These are phyloP conservation scores for Spongiforma sp. DNA, from an alignment of 1,284 basidiomycete species.

Conservation along the genomic window DNA sequence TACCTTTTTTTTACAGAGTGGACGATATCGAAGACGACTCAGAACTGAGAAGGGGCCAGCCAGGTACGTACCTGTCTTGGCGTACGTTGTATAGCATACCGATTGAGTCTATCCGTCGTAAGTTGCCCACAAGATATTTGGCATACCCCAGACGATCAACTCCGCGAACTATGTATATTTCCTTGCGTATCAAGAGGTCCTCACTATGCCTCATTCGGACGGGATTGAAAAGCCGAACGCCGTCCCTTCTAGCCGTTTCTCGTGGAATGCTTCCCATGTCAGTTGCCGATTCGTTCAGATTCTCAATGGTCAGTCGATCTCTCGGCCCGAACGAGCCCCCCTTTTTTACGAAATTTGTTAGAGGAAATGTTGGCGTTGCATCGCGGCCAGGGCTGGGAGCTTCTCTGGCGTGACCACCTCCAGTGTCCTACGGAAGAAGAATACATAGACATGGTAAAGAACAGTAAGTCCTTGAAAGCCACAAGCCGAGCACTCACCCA, in stretches of 20 bases:
- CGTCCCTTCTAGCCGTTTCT: constrained; percentile 43
- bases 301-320: constrained; percentile 62
- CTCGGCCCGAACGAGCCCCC: background rate
- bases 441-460: constrained; percentile 85
- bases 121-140: constrained; percentile 85
- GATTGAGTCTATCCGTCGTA: background rate
- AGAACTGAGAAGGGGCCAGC: constrained; percentile 74
- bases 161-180: constrained; percentile 93
- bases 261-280: constrained; percentile 2
- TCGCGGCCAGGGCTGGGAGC: constrained; percentile 81
- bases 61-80: constrained; percentile 52
- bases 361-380: constrained; percentile 81
- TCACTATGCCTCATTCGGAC: constrained; percentile 37
- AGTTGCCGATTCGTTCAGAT: constrained; percentile 58
- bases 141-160: constrained; percentile 84
- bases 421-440: constrained; percentile 85
- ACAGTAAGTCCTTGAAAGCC: constrained; percentile 56
- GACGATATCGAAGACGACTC: constrained; percentile 89
- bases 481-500: constrained; percentile 1
- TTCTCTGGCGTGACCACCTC: constrained; percentile 80
- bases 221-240: constrained; percentile 19
- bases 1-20: constrained; percentile 51
- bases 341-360: constrained; percentile 29
- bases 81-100: background rate
- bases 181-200: constrained; percentile 80